Conservation (phyloP, 2,329 filamentous ascomycete genomes). For the Pestalotiopsis sp. region DNA sequence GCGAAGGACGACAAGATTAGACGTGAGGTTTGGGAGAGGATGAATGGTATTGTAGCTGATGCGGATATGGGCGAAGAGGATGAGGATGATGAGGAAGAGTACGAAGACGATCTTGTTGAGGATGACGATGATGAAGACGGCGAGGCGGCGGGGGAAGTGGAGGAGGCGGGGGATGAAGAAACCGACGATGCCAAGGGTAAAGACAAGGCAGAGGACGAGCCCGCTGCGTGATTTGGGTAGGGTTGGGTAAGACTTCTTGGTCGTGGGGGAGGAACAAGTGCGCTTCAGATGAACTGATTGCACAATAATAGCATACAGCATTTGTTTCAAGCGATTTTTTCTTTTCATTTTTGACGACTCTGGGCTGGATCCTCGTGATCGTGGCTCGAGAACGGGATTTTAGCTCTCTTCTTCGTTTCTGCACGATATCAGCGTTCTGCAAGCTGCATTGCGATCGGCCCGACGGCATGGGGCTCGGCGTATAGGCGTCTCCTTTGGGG, state of each 20-base stretch:
- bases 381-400: not conserved
- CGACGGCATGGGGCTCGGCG: not conserved
- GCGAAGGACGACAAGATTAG: conserved; percentile 86
- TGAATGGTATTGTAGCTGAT: conserved; percentile 59
- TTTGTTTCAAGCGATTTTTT: not conserved
- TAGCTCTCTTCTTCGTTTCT: not conserved
- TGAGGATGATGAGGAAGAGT: conserved; percentile 28
- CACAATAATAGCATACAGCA: not conserved
- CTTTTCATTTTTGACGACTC: not conserved
- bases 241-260: not conserved
- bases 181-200: conserved; percentile 1
- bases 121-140: conserved; percentile 69
- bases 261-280: not conserved
- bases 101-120: conserved; percentile 25
- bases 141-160: conserved; percentile 77
- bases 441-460: not conserved
- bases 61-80: conserved; percentile 41
- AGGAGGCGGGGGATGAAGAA: conserved; percentile 35
- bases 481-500: not conserved
- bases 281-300: not conserved
- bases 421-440: not conserved
- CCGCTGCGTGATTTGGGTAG: not conserved
- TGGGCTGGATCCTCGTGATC: not conserved
- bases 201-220: not conserved
- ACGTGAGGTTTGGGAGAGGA: conserved; percentile 74